phyloP scores from a whole-genome alignment of 148 eudicot species.

The Spergularia marina region DNA sequence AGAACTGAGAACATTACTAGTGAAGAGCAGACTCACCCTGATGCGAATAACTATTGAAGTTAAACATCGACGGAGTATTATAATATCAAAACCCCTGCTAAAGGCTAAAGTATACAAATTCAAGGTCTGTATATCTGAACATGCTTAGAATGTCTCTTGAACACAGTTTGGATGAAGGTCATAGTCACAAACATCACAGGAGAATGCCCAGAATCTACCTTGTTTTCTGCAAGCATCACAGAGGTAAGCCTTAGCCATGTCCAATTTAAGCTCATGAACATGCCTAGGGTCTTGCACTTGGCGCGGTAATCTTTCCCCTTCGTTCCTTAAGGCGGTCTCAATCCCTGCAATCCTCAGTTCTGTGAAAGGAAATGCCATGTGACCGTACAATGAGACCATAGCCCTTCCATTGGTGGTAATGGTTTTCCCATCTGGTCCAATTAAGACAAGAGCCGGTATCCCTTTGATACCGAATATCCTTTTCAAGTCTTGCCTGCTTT shows the following conservation, averaged over 20 bases:
- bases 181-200: slow-evolving; percentile 53
- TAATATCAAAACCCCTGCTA: too few relatives aligned
- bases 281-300: slow-evolving; percentile 45
- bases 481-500: slow-evolving; percentile 40
- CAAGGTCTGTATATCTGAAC: not conserved
- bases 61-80: too few relatives aligned
- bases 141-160: slow-evolving; percentile 25
- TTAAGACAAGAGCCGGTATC: slow-evolving; percentile 45
- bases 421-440: slow-evolving; percentile 48
- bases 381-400: slow-evolving; percentile 40
- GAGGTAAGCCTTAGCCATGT: slow-evolving; percentile 54
- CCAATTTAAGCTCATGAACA: slow-evolving; percentile 48
- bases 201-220: slow-evolving; percentile 59
- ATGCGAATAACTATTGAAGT: too few relatives aligned
- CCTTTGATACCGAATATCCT: slow-evolving; percentile 49
- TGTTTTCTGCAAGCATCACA: slow-evolving; percentile 47
- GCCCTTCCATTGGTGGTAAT: slow-evolving; percentile 42
- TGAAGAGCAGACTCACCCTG: too few relatives aligned
- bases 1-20: too few relatives aligned
- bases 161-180: slow-evolving; percentile 60
- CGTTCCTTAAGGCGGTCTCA: slow-evolving; percentile 35
- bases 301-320: slow-evolving; percentile 45
- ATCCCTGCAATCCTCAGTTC: slow-evolving; percentile 36
- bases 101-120: too few relatives aligned
- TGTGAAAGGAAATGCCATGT: slow-evolving; percentile 49